These are phyloP conservation scores for Phytophthora pistaciae DNA, from an alignment of 352 stramenopile genomes.

Conservation along the genomic window DNA sequence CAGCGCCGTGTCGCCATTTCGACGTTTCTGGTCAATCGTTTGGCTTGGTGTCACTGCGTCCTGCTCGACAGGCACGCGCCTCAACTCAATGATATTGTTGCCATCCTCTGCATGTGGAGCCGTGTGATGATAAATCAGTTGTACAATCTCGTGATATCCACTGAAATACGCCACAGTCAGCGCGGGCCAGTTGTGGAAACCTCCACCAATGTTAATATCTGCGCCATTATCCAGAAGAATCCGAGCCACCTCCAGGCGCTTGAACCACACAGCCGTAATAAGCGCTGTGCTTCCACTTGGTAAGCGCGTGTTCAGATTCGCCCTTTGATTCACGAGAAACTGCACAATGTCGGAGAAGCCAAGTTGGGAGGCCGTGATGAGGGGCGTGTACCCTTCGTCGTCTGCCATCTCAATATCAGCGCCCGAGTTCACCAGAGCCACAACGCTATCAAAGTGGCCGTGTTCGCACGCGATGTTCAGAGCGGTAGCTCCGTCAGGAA, in stretches of 20 bases:
- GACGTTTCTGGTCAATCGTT: slow-evolving; percentile 9
- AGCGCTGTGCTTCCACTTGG: slow-evolving; percentile 10
- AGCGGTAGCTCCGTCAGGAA: slow-evolving; percentile 1
- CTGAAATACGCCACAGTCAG: slow-evolving; percentile 12
- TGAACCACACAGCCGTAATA: slow-evolving; percentile 8
- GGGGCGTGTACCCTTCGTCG: slow-evolving; percentile 6
- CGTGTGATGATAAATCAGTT: not conserved
- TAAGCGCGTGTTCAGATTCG: not conserved
- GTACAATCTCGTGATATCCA: slow-evolving; percentile 5
- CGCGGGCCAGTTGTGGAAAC: slow-evolving; percentile 3
- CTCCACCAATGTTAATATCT: slow-evolving; percentile 4
- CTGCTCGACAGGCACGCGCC: not conserved
- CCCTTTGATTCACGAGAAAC: slow-evolving; percentile 2
- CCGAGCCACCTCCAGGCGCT: slow-evolving; percentile 1
- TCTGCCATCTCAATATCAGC: not conserved
- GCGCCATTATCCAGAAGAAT: slow-evolving; percentile 12
- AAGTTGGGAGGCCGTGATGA: not conserved
- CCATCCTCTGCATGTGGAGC: no score
- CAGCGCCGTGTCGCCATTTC: slow-evolving; percentile 13
- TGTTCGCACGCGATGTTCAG: slow-evolving; percentile 5
- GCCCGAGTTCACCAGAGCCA: not conserved
- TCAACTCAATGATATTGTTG: not conserved
- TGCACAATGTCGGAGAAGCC: slow-evolving; percentile 6
- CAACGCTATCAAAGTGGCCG: not conserved
- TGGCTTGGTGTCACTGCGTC: not conserved